Base-by-base conservation (phyloP, 768 basidiomycete species). In the Harrya chromipes region DNA sequence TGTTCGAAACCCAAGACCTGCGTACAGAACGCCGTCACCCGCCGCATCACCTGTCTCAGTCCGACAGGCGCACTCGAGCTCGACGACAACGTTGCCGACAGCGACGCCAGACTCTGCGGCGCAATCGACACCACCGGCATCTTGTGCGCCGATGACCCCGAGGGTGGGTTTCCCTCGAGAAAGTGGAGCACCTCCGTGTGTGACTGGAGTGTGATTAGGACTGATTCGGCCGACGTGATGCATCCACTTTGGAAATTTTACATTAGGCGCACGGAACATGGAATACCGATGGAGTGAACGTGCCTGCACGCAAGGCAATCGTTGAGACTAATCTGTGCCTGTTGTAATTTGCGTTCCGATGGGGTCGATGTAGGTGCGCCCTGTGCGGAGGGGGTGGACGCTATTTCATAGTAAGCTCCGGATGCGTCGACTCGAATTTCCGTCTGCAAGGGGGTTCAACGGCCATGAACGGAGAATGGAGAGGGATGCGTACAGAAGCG, bases 301-400 rank as follows among this genome's bases (percentile, higher is more conserved):
- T 62, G 91, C 94, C 93, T 97, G 79, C 97, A 98, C 21, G 97
- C 97, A 40, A 99, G 76, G 71, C 97, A 99, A 65, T 99, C 97
- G 57, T 97, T 98, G 59, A 99, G 70, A 64, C 85, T 98, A 57
- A 99, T 92, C 67, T 98, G 89, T 2, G 97, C 97, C 58, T 92
- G 91, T 60, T 92, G 81, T 11, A 99, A 77, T 69, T 90, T 94
- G 67, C 75, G 77, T 27, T 46, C 62, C 37, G 59, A 26, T 14
- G 59, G 55, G 26, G 71, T 71, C 45, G 48, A n/a, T 26, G 53
- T 37, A 16, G 53, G 37, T 47, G 47, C 26, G 54, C 52, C 52
- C 27, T 48, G 57, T 21, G 40, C 55, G 41, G 56, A 43, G 16
- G 59, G 61, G 20, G 66, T 68, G 13, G 70, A 57, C 8, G 78